Conservation (phyloP, 768 basidiomycete genomes). For the Pholiota conissans region DNA sequence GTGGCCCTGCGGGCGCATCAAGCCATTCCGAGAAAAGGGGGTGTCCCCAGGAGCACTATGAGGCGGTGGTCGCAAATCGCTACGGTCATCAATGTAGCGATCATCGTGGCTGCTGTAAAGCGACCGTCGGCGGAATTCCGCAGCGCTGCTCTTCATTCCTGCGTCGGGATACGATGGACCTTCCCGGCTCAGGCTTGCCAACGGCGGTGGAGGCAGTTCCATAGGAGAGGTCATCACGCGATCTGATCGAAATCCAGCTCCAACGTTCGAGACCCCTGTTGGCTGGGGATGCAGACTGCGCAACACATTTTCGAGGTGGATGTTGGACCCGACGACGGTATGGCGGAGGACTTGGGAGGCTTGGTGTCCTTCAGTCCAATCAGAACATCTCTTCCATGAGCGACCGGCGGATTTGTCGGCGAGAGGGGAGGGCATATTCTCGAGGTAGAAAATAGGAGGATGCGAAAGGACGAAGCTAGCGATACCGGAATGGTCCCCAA, state of each 20-base stretch:
- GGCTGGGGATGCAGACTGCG: conserved; percentile 36
- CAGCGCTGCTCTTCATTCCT: not conserved
- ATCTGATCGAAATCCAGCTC: conserved; percentile 29
- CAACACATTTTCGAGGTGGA: conserved; percentile 58
- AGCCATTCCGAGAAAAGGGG: not conserved
- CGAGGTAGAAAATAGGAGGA: conserved; percentile 70
- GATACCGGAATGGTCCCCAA: conserved; percentile 53
- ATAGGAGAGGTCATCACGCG: conserved; percentile 14
- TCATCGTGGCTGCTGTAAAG: conserved; percentile 1
- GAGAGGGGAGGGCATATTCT: conserved; percentile 37
- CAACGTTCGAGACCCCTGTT: not conserved
- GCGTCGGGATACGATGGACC: not conserved
- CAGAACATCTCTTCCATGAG: conserved; percentile 64
- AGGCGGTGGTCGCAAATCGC: conserved; percentile 3
- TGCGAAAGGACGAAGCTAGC: conserved; percentile 66
- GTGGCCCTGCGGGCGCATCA: not conserved
- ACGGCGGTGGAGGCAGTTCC: conserved; percentile 16
- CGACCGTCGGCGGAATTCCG: conserved; percentile 1
- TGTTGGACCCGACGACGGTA: conserved; percentile 61
- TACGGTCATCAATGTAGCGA: not conserved
- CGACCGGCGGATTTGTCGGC: conserved; percentile 32
- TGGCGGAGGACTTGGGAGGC: conserved; percentile 66
- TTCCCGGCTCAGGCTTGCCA: conserved; percentile 4
- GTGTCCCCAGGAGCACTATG: not conserved
- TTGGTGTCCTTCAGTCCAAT: conserved; percentile 79